Evolutionary conservation across 2,329 filamentous ascomycete species (phyloP), one percentile per base, ranked within the genome.

Genomic region (Arachnomyces sp.): DNA sequence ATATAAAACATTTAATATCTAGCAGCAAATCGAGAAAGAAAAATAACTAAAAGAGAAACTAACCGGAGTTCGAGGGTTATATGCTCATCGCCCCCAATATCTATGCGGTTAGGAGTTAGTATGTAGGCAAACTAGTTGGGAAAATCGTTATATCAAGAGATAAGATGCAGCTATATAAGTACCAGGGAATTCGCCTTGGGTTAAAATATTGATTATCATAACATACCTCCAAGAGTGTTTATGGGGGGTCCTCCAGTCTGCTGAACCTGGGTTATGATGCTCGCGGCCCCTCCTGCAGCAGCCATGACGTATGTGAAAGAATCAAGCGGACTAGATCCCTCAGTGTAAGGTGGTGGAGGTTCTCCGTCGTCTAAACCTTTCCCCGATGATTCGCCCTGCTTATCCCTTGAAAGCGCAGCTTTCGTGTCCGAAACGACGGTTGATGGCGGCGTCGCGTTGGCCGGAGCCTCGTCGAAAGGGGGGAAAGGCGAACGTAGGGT

Each of bases 241-340:
- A 95, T 80, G 29, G 89, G 85, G 55, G 88, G 85, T 15, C 77
- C 74, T 37, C 84, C 89, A 51, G 84, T 84, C 68, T 98, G 92
- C 62, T 94, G 89, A 55, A 98, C 92, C 72, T 98, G 92, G 67
- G 92, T 98, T 70, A 98, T 94, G 62, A 98, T 95, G 78, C 92
- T 96, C 72, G 89, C 84, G 55, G 89, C 86, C 71, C 89, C 90
- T 74, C 90, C 90, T 68, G 90, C 89, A 63, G 88, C 86, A 68
- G 92, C 89, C 92, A 98, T 98, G 63, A 95, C 79, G 78, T 93
- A 98, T 55, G 84, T 82, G 60, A 98, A 98, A 43, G 87, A 86
- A 45, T 84, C 77, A 62, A 98, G 80, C 47, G 92, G 92, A 71
- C 87, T 95, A 46, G 81, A 84, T 55, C 90, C 89, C 78, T 96